These are phyloP conservation scores for Plasmopara viticola DNA, from an alignment of 352 stramenopile species.

Conservation along the genomic window DNA sequence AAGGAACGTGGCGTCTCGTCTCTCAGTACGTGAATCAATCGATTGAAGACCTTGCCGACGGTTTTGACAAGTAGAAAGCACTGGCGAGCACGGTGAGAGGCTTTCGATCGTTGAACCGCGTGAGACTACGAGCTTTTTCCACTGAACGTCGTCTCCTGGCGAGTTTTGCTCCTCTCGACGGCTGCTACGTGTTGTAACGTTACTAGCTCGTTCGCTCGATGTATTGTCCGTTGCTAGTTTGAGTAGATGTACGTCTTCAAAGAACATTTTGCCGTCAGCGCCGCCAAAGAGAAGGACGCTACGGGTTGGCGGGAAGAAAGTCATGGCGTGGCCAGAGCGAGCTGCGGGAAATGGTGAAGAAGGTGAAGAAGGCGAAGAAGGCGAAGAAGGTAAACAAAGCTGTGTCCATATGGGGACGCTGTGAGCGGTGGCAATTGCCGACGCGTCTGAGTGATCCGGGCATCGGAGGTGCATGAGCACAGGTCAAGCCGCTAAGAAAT, in stretches of 20 bases:
- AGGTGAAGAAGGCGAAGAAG: not conserved
- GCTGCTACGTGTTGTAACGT: constrained; percentile 4
- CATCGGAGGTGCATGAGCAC: constrained; percentile 6
- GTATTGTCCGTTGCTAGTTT: constrained; percentile 28
- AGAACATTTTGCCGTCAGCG: constrained; percentile 49
- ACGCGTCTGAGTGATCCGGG: not conserved
- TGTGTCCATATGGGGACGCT: constrained; percentile 24
- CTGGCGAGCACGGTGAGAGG: constrained; percentile 13
- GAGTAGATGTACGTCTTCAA: constrained; percentile 57
- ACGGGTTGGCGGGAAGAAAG: constrained; percentile 33
- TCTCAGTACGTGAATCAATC: constrained; percentile 9
- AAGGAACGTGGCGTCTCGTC: constrained; percentile 8
- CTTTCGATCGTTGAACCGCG: constrained; percentile 15
- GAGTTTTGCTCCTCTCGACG: not conserved
- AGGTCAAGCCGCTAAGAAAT: not conserved
- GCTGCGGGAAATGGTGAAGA: constrained; percentile 14
- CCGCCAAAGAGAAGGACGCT: constrained; percentile 62
- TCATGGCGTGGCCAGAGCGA: constrained; percentile 56
- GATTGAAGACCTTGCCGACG: constrained; percentile 6
- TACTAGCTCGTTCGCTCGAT: not conserved
- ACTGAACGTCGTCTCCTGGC: constrained; percentile 20
- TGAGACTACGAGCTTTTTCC: constrained; percentile 50
- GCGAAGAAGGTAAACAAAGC: constrained; percentile 5
- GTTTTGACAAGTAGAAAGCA: constrained; percentile 10
- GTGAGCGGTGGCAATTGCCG: constrained; percentile 3